phyloP scores from a whole-genome alignment of 768 basidiomycete genomes.

The Serendipita sp. region DNA sequence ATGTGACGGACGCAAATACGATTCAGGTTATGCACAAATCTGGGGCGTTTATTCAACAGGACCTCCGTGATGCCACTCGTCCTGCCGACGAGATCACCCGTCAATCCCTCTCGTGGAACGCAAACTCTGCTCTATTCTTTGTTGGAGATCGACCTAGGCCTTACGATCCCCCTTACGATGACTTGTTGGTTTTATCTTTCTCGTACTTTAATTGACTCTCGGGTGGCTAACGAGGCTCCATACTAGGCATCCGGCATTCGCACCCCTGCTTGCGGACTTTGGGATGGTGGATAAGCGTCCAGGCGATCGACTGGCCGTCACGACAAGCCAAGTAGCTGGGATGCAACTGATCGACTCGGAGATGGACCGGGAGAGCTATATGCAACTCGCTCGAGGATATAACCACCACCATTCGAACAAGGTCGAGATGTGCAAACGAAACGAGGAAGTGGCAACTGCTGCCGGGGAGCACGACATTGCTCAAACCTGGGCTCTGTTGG shows the following conservation, averaged over 20 bases:
- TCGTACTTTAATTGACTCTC: not conserved
- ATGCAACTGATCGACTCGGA: not conserved
- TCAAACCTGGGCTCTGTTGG: constrained; percentile 53
- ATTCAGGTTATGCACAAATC: constrained; percentile 61
- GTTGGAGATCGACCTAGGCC: not conserved
- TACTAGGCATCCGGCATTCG: not conserved
- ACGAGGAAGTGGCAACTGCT: constrained; percentile 51
- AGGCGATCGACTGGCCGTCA: not conserved
- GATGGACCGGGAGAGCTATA: not conserved
- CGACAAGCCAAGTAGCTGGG: not conserved
- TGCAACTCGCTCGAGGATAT: constrained; percentile 15
- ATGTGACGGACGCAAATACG: constrained; percentile 28
- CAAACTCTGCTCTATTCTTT: constrained; percentile 12
- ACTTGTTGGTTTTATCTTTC: not conserved
- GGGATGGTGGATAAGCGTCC: constrained; percentile 6
- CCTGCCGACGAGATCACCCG: constrained; percentile 57
- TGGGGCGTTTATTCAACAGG: constrained; percentile 66
- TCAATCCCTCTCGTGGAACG: constrained; percentile 49
- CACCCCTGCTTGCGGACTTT: not conserved
- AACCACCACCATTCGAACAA: not conserved
- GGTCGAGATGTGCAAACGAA: constrained; percentile 34
- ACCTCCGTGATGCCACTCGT: constrained; percentile 45
- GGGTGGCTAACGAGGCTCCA: not conserved
- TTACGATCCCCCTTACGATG: constrained; percentile 7
- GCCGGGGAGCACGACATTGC: constrained; percentile 40